Evolutionary conservation across 1,284 basidiomycete species (phyloP).

Genomic region (Moesziomyces antarcticus): DNA sequence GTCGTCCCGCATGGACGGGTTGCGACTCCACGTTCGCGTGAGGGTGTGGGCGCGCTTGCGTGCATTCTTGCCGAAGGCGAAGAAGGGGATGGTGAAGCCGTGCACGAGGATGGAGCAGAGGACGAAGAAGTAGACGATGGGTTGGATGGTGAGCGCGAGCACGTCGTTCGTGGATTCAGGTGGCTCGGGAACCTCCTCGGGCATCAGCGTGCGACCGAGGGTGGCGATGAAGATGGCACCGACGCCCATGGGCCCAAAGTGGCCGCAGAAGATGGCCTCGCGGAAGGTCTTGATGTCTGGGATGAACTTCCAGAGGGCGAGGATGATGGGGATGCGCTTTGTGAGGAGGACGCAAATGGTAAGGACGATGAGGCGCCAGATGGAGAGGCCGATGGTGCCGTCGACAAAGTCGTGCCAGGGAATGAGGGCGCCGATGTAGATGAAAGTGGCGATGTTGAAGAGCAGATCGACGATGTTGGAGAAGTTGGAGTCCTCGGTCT

Average conservation of each 20-base stretch:
- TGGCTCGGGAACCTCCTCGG: constrained; percentile 57
- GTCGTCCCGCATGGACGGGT: constrained; percentile 51
- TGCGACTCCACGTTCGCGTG: constrained; percentile 57
- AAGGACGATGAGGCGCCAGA: constrained; percentile 64
- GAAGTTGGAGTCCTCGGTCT: constrained; percentile 86
- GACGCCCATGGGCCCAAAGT: constrained; percentile 67
- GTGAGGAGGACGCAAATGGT: constrained; percentile 60
- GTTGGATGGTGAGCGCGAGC: constrained; percentile 64
- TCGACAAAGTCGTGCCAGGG: constrained; percentile 64
- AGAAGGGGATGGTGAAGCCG: constrained; percentile 67
- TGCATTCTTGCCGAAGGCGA: constrained; percentile 61
- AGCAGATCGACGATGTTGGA: constrained; percentile 93
- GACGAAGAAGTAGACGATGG: constrained; percentile 67
- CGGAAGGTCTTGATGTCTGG: constrained; percentile 68
- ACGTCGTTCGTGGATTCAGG: constrained; percentile 62
- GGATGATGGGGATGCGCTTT: constrained; percentile 65
- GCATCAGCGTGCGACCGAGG: constrained; percentile 58
- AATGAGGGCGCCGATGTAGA: constrained; percentile 68
- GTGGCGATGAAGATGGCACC: constrained; percentile 67
- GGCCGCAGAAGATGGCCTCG: constrained; percentile 66
- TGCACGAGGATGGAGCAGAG: constrained; percentile 66
- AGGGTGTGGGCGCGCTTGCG: constrained; percentile 56
- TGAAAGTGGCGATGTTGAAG: constrained; percentile 66
- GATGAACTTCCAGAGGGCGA: constrained; percentile 65
- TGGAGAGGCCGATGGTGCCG: constrained; percentile 44